Evolutionary conservation across 2,329 filamentous ascomycete species (phyloP), one percentile per base, ranked within the genome.

Genomic region (Stagonosporopsis vannaccii): DNA sequence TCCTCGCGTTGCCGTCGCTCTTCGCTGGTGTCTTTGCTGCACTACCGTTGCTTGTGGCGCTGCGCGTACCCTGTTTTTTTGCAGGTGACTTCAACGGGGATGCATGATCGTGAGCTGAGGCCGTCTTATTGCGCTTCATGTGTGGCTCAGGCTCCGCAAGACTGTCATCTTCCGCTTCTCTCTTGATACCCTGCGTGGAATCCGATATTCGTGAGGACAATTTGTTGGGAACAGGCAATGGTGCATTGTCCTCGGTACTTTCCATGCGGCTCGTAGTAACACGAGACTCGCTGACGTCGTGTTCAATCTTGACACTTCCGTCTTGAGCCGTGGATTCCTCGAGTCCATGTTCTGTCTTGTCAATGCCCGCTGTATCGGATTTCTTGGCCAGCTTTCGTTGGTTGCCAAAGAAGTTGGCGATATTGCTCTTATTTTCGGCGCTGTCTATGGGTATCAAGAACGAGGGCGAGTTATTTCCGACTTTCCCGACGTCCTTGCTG

Each of bases 361-460:
- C 58, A 13, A 54, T 45, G 6, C 39, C 23, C 25, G 47, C 37
- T 33, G 61, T 55, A 5, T 67, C 63, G 28, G 59, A 30, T 39
- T 68, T 65, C 56, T 74, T 67, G 44, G 62, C 61, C 11, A 61
- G 59, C 50, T 78, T 79, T 51, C 76, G 76, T 59, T 82, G 81
- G 37, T 86, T 90, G 7, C 83, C 83, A 70, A 98, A 98, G 80
- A 97, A 97, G 68, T 97, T 97, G 41, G 90, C 90, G 74, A 98
- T 98, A 63, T 95, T 97, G 45, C 84, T 87, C 79, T 96, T 97
- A 75, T 97, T 97, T 68, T 93, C 90, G 62, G 86, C 88, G 76
- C 90, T 96, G 67, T 90, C 84, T 30, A 97, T 78, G 0, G 94
- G 94, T 1, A 97, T 80, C 40, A 97, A 84, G 69, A 97, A 97